Percentiles rank a stretch among this genome's conserved stretches.
phyloP scores from a whole-genome alignment of 306 rosid genomes.

The Vicia sativa region DNA sequence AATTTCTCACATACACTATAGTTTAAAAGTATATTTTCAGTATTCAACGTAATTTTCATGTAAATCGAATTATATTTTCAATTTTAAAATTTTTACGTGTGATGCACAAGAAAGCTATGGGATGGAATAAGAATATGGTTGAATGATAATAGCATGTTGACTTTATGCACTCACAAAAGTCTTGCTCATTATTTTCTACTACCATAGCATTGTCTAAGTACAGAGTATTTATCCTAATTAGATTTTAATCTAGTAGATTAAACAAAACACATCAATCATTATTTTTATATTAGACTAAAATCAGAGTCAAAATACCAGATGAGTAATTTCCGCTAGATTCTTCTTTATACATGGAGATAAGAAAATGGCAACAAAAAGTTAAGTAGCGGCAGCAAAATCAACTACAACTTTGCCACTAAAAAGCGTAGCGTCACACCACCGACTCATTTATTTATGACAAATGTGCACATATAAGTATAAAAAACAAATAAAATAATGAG shows the following conservation, averaged over 20 bases:
- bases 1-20: too few species aligned
- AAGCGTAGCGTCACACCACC: background rate
- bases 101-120: too few species aligned
- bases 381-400: slow-evolving; percentile 28
- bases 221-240: background rate
- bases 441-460: too few species aligned
- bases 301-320: background rate
- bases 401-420: slow-evolving; percentile 22
- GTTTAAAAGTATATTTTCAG: too few species aligned
- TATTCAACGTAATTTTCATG: too few species aligned
- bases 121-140: too few species aligned
- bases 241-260: background rate
- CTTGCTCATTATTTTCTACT: background rate
- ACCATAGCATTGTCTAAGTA: background rate
- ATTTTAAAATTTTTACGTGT: too few species aligned
- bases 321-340: slow-evolving; percentile 46
- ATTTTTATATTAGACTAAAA: background rate
- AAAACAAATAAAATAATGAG: too few species aligned
- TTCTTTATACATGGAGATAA: slow-evolving; percentile 16
- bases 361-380: slow-evolving; percentile 7
- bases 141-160: slow-evolving; percentile 34
- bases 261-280: background rate
- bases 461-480: too few species aligned
- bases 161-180: slow-evolving; percentile 22
- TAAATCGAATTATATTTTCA: too few species aligned